A percentile compares a stretch with the other conserved stretches of the same genome.
Conservation (phyloP, 371 early-diverging fungal genomes). For the Syncephalis fuscata region DNA sequence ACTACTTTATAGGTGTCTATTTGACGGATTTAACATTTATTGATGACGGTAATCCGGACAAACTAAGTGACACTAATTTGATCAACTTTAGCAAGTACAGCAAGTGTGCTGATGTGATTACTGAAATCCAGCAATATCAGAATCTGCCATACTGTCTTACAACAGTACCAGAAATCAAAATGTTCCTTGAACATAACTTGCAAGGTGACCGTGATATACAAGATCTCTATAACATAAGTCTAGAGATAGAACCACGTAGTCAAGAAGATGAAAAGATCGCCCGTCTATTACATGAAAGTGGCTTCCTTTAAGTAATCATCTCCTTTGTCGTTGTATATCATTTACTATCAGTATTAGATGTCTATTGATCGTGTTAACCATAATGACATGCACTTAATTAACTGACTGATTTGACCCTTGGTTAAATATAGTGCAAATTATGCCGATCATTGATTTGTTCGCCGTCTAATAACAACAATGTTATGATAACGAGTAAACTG, state of each 20-base stretch:
- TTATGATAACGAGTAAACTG: too few species aligned
- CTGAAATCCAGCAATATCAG: conserved; percentile 84
- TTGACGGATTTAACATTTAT: conserved; percentile 86
- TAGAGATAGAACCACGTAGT: conserved; percentile 71
- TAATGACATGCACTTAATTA: too few species aligned
- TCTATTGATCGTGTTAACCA: too few species aligned
- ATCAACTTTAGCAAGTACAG: conserved; percentile 84
- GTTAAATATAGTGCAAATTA: too few species aligned
- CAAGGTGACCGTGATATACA: conserved; percentile 27
- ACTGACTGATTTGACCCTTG: too few species aligned
- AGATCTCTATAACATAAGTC: conserved; percentile 50
- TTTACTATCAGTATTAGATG: too few species aligned
- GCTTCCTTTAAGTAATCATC: conserved; percentile 77
- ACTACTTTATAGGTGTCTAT: conserved; percentile 50
- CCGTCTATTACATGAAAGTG: conserved; percentile 67
- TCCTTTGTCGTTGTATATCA: too few species aligned
- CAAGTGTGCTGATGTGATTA: conserved; percentile 77
- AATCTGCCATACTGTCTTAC: conserved; percentile 56
- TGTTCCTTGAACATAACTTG: conserved; percentile 41
- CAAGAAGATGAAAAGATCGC: conserved; percentile 82
- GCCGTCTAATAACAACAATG: too few species aligned
- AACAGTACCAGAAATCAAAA: conserved; percentile 65
- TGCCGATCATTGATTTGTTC: too few species aligned
- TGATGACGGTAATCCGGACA: conserved; percentile 74
- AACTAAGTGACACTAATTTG: conserved; percentile 31